Evolutionary conservation across 164 flowering plant species (phyloP).

Genomic region (Berberis vulgaris): DNA sequence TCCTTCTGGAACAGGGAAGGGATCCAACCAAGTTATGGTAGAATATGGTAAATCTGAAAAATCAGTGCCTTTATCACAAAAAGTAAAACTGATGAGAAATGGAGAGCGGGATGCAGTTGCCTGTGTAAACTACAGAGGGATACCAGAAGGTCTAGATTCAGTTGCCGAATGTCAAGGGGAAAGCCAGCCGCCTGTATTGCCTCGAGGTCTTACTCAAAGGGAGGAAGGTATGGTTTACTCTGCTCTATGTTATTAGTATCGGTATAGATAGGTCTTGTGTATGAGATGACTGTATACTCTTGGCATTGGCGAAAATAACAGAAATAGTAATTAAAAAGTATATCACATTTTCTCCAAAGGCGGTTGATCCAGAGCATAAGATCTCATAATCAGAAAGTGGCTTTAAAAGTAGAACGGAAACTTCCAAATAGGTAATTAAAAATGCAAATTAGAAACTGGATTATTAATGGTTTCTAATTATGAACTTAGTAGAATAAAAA

Average conservation of each 20-base stretch:
- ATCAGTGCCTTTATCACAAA: conserved; percentile 14
- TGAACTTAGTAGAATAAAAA: too few relatives aligned
- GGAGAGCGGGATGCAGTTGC: conserved; percentile 15
- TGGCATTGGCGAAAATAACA: too few relatives aligned
- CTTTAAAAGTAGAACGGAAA: too few relatives aligned
- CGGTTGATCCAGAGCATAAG: too few relatives aligned
- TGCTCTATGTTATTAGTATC: neutral
- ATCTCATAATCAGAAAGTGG: too few relatives aligned
- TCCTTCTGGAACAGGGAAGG: conserved; percentile 49
- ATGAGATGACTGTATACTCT: neutral
- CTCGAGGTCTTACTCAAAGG: conserved; percentile 9
- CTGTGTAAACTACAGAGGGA: conserved; percentile 8
- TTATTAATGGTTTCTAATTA: too few relatives aligned
- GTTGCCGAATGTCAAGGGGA: conserved; percentile 45
- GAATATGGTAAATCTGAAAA: conserved; percentile 23
- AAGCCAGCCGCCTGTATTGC: conserved; percentile 26
- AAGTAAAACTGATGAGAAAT: conserved; percentile 16
- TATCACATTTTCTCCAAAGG: too few relatives aligned
- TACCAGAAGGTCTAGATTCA: conserved; percentile 12
- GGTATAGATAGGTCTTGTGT: neutral
- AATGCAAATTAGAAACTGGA: too few relatives aligned
- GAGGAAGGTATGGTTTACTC: conserved; percentile 1
- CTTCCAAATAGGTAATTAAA: too few relatives aligned
- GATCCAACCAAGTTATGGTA: conserved; percentile 38
- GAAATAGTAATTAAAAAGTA: too few relatives aligned